Evolutionary conservation across 768 basidiomycete genomes (phyloP).

Genomic region (Naganishia kalamii): DNA sequence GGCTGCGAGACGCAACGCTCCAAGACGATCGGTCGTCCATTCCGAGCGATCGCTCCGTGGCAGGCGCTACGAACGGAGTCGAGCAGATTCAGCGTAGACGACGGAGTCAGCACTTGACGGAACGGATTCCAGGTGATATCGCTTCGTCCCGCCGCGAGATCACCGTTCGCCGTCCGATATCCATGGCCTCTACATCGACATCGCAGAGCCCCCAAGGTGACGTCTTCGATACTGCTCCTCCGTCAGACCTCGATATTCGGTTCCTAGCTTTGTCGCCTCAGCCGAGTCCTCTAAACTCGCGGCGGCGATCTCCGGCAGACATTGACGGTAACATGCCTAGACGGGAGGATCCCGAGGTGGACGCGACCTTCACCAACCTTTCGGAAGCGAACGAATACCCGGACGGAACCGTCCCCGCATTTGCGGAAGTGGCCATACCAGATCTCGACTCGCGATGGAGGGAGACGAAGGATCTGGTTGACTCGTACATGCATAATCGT

Average conservation of each 20-base stretch:
- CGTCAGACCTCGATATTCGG: slow-evolving; percentile 5
- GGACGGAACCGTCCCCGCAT: too few species aligned
- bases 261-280: slow-evolving; percentile 5
- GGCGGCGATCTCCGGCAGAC: background rate
- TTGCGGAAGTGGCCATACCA: too few species aligned
- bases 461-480: background rate
- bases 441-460: background rate
- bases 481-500: background rate
- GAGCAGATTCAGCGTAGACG: too few species aligned
- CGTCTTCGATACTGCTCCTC: slow-evolving; percentile 1
- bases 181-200: background rate
- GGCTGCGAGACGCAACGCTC: too few species aligned
- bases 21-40: too few species aligned
- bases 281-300: slow-evolving; percentile 3
- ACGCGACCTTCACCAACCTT: too few species aligned
- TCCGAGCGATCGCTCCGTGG: too few species aligned
- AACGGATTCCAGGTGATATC: too few species aligned
- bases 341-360: background rate
- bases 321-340: background rate
- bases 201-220: background rate
- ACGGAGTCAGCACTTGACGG: too few species aligned
- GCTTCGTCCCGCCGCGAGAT: background rate
- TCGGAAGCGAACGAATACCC: too few species aligned
- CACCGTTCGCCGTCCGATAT: background rate
- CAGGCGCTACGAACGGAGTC: too few species aligned